Evolutionary conservation across 495 filamentous ascomycete genomes (phyloP).

Genomic region (Tuber aestivum): DNA sequence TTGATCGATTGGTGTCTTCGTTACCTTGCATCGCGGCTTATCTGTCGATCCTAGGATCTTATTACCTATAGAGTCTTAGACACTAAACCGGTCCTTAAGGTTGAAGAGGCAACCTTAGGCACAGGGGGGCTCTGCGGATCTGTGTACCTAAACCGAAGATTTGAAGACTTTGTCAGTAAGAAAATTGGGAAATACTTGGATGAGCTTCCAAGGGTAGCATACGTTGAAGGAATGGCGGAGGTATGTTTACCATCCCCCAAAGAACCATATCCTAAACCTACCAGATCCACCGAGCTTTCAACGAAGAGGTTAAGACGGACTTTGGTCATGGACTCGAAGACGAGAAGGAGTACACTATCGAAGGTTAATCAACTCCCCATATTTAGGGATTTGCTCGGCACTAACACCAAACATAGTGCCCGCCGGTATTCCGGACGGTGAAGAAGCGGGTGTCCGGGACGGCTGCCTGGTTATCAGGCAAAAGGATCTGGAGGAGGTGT

Average conservation of each 20-base stretch:
- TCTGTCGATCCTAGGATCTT: constrained; percentile 41
- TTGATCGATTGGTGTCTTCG: not conserved
- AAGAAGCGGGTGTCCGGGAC: constrained; percentile 22
- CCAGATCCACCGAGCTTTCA: constrained; percentile 4
- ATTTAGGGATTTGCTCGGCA: not conserved
- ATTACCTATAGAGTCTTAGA: constrained; percentile 50
- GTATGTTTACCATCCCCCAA: not conserved
- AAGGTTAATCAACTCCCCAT: not conserved
- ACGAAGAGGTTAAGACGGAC: not conserved
- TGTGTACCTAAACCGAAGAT: constrained; percentile 59
- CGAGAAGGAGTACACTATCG: constrained; percentile 27
- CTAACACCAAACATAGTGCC: not conserved
- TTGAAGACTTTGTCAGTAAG: constrained; percentile 58
- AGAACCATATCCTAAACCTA: not conserved
- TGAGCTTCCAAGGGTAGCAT: not conserved
- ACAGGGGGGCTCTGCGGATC: constrained; percentile 61
- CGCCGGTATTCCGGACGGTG: constrained; percentile 9
- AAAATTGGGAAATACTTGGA: constrained; percentile 47
- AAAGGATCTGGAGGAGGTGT: constrained; percentile 43
- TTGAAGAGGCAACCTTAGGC: constrained; percentile 48
- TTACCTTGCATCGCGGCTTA: not conserved
- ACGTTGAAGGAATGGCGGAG: not conserved
- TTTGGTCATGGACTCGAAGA: not conserved
- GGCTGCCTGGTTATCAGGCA: constrained; percentile 30
- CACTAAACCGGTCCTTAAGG: constrained; percentile 45